Conservation (phyloP, 2,329 filamentous ascomycete species). For the Aspergillus awamori region DNA sequence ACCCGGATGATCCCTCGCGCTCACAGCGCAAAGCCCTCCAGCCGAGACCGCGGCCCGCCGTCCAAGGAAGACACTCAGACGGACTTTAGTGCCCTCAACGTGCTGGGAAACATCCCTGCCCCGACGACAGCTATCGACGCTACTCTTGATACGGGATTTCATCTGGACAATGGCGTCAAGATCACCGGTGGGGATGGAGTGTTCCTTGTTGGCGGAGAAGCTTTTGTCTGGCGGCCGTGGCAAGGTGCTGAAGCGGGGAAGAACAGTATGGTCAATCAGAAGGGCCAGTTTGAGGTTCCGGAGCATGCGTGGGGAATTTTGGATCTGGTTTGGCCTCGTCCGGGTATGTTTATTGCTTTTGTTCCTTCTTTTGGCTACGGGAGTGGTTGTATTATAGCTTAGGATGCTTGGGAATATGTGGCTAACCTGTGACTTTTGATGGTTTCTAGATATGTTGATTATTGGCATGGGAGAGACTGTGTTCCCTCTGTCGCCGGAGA, state of each 20-base stretch:
- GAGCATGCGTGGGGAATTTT: conserved; percentile 73
- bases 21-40: conserved; percentile 42
- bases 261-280: conserved; percentile 66
- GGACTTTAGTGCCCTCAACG: conserved; percentile 75
- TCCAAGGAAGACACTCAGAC: conserved; percentile 66
- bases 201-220: conserved; percentile 81
- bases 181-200: conserved; percentile 71
- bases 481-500: conserved; percentile 73
- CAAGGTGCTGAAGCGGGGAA: conserved; percentile 44
- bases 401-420: background rate
- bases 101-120: conserved; percentile 72
- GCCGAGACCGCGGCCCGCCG: conserved; percentile 62
- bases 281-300: conserved; percentile 78
- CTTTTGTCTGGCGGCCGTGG: conserved; percentile 89
- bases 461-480: conserved; percentile 81
- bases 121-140: conserved; percentile 84
- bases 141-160: conserved; percentile 81
- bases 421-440: background rate
- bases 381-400: background rate
- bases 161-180: conserved; percentile 76
- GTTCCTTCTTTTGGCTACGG: conserved; percentile 1
- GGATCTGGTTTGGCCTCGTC: conserved; percentile 80
- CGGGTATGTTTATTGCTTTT: conserved; percentile 61
- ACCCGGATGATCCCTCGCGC: conserved; percentile 37
- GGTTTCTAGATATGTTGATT: conserved; percentile 56